These are phyloP conservation scores for Durio zibethinus DNA, from an alignment of 345 rosid genomes.

Conservation along the genomic window DNA sequence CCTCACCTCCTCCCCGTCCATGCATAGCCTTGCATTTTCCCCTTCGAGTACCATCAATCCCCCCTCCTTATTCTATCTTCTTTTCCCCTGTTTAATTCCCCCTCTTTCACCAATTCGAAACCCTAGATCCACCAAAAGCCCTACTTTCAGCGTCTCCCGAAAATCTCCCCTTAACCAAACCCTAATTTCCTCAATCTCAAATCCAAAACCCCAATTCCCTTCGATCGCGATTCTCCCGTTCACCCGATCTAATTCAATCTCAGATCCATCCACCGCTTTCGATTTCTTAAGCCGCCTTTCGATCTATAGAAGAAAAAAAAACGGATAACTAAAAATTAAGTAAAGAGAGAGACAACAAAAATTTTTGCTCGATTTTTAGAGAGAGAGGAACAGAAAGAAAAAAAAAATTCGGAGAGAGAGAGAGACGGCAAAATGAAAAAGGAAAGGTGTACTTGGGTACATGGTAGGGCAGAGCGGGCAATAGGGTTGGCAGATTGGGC, in stretches of 20 bases:
- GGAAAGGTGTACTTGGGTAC: constrained; percentile 34
- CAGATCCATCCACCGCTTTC: constrained; percentile 32
- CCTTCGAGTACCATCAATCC: constrained; percentile 53
- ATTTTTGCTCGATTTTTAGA: constrained; percentile 1
- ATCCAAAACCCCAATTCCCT: constrained; percentile 35
- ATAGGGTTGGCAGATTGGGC: constrained; percentile 36
- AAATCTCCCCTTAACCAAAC: constrained; percentile 16
- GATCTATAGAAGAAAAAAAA: constrained; percentile 19
- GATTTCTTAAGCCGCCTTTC: constrained; percentile 21
- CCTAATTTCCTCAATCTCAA: constrained; percentile 22
- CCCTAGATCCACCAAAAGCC: constrained; percentile 25
- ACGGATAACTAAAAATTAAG: constrained; percentile 1
- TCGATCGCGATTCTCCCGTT: neutral
- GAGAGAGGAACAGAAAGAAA: constrained; percentile 1
- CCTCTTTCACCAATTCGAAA: constrained; percentile 17
- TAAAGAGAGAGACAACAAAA: neutral
- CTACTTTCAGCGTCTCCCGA: constrained; percentile 16
- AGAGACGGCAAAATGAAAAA: constrained; percentile 37
- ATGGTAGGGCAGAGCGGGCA: constrained; percentile 54
- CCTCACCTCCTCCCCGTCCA: constrained; percentile 48
- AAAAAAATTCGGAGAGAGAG: constrained; percentile 6
- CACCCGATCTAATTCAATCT: constrained; percentile 28
- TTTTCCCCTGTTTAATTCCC: constrained; percentile 1
- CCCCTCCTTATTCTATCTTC: constrained; percentile 11
- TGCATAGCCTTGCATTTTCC: constrained; percentile 72